Evolutionary conservation across 495 filamentous ascomycete species (phyloP), one percentile per base, ranked within the genome.

Genomic region (Tuber indicum): DNA sequence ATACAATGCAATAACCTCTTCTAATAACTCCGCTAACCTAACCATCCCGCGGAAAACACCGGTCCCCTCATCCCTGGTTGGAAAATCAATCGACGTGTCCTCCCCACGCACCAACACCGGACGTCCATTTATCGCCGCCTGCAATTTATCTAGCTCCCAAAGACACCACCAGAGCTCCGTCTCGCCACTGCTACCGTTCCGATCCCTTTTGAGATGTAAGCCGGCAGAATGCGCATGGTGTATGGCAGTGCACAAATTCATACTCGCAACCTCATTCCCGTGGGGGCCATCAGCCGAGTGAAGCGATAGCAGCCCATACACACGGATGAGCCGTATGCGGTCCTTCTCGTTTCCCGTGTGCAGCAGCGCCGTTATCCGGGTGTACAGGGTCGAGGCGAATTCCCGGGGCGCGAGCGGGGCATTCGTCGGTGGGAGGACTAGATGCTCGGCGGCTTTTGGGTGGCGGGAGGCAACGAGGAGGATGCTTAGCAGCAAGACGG

Each of bases 381-480:
- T 83, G 58, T 82, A 80, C 43, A 81, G 77, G 46, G 71, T 71
- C 1, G 41, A 62, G 14, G 76, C 86, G 85, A 72, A 88, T 47
- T 42, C 85, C 78, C 23, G 84, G 81, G 79, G 85, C 85, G 81
- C 85, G 85, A 85, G 4, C 39, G 83, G 44, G 39, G 83, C 79
- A 21, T 81, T 82, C 58, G 79, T 76, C 4, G 82, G 45, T n/a
- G 75, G 52, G 23, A 87, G 77, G 32, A 82, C 81, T 8, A 88
- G 82, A 70, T 85, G 74, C 26, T 83, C 49, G 47, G 42, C 62
- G 19, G 87, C 86, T 1, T 83, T 75, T n/a, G 72, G 74, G 72
- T 86, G 83, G 74, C 87, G 86, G 32, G 86, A 86, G 44, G 87
- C 86, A 45, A 86, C 85, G 47, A 88, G 85, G 49, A 88, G 82